Evolutionary conservation across 139 green algal species (phyloP), one percentile per base, ranked within the genome.

Genomic region (Limnomonas spitsbergensis): DNA sequence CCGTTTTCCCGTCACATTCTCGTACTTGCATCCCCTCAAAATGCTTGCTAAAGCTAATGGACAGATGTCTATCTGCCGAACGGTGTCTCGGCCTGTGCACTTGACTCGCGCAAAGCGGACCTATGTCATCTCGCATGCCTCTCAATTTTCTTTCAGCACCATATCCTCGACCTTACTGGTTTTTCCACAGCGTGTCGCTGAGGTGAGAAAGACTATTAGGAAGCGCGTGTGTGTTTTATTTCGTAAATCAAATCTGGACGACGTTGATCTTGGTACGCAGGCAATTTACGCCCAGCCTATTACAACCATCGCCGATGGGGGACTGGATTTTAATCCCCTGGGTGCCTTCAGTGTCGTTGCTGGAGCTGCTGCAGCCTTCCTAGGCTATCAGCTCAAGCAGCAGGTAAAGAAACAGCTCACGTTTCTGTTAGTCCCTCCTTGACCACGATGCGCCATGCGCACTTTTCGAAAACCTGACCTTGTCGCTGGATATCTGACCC

Each of bases 161-260:
- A 29, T 61, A 14, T 14, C 47, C 14, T 14, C 47, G 14, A 61
- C 47, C 14, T 29, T 61, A 20, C 47, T 61, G 14, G 14, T 61
- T 29, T 61, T 61, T 29, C 47, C 47, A 61, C 47, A 61, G 47
- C 47, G 47, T 29, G 47, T 61, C 20, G 47, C 47, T 61, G 47
- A 61, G 47, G 47, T 61, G 47, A 29, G 47, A 29, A 20, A 61
- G n/a, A n/a, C n/a, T n/a, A n/a, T n/a, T n/a, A n/a, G n/a, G n/a
- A n/a, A n/a, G n/a, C n/a, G n/a, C n/a, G n/a, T 61, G 47, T 61
- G 14, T 61, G 47, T 61, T 29, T 61, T 61, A n/a, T 61, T 61
- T 61, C 47, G 47, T 20, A 20, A 61, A 14, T 14, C 14, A 61
- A 61, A 20, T 20, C 20, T 29, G 14, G 20, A 61, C 20, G 47